These are phyloP conservation scores for Ceratocystis albifundus DNA, from an alignment of 2,329 filamentous ascomycete genomes.

Conservation along the genomic window DNA sequence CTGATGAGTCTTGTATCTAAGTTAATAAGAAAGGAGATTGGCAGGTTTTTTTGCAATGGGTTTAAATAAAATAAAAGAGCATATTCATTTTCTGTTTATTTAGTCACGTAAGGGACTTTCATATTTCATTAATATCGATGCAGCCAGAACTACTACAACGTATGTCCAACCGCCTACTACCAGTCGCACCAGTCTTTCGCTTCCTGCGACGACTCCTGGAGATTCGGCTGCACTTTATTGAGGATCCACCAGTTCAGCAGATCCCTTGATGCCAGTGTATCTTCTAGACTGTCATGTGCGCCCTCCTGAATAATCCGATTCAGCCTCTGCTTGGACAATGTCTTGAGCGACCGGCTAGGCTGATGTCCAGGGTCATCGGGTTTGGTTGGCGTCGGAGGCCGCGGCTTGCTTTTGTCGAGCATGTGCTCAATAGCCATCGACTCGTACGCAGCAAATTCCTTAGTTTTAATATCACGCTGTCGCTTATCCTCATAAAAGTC, in stretches of 20 bases:
- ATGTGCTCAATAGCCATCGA: background rate
- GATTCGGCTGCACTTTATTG: slow-evolving; percentile 7
- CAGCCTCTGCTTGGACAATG: slow-evolving; percentile 31
- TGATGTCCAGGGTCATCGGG: slow-evolving; percentile 9
- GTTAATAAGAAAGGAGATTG: too few relatives aligned
- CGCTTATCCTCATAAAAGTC: slow-evolving; percentile 26
- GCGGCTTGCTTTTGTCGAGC: slow-evolving; percentile 4
- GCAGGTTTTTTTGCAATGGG: too few relatives aligned
- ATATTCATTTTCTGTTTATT: too few relatives aligned
- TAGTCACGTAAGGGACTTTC: too few relatives aligned
- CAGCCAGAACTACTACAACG: too few relatives aligned
- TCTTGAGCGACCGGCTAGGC: slow-evolving; percentile 33
- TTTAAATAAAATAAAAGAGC: too few relatives aligned
- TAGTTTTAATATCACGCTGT: slow-evolving; percentile 16
- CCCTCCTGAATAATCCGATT: slow-evolving; percentile 33
- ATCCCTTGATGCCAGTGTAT: slow-evolving; percentile 36
- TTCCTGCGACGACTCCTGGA: background rate
- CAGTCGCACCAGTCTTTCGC: background rate
- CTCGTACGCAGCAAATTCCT: slow-evolving; percentile 22
- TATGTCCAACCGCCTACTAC: too few relatives aligned
- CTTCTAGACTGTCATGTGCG: slow-evolving; percentile 36
- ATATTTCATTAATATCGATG: too few relatives aligned
- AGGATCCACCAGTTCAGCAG: slow-evolving; percentile 33
- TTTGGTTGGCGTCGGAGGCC: background rate
- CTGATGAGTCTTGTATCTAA: too few relatives aligned